phyloP scores from a whole-genome alignment of 192 early-diverging fungal species.

The Backusella psychrophila region DNA sequence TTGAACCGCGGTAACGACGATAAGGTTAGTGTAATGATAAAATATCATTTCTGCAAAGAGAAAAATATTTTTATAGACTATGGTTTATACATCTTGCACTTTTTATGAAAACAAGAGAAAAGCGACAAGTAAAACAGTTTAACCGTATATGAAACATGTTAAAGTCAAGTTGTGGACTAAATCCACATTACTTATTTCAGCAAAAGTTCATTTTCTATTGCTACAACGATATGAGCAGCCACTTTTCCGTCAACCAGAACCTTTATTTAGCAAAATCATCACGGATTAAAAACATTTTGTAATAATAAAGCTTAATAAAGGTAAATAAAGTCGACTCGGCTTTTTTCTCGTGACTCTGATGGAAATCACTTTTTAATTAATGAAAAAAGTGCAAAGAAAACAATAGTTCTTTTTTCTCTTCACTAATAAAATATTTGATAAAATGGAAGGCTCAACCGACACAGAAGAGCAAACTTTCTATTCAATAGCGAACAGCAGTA shows the following conservation, averaged over 20 bases:
- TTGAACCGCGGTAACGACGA: no score
- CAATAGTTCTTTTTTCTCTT: background rate
- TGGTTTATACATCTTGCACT: background rate
- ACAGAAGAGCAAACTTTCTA: background rate
- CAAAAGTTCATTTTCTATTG: no score
- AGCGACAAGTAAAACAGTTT: background rate
- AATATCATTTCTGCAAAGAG: no score
- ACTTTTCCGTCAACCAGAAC: no score
- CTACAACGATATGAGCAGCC: no score
- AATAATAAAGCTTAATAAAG: background rate
- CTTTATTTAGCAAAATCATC: background rate
- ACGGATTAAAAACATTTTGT: background rate
- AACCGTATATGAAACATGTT: background rate
- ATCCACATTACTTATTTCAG: no score
- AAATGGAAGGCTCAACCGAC: background rate
- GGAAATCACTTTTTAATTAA: background rate
- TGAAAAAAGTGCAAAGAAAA: background rate
- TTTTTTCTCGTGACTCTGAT: background rate
- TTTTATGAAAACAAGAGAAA: background rate
- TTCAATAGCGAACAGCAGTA: background rate
- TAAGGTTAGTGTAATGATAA: no score
- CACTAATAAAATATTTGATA: background rate
- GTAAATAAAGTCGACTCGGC: background rate
- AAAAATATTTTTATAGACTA: no score
- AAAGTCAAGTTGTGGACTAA: no score